These are phyloP conservation scores for Neoascochyta sp. DNA, from an alignment of 2,329 filamentous ascomycete genomes.

Conservation along the genomic window DNA sequence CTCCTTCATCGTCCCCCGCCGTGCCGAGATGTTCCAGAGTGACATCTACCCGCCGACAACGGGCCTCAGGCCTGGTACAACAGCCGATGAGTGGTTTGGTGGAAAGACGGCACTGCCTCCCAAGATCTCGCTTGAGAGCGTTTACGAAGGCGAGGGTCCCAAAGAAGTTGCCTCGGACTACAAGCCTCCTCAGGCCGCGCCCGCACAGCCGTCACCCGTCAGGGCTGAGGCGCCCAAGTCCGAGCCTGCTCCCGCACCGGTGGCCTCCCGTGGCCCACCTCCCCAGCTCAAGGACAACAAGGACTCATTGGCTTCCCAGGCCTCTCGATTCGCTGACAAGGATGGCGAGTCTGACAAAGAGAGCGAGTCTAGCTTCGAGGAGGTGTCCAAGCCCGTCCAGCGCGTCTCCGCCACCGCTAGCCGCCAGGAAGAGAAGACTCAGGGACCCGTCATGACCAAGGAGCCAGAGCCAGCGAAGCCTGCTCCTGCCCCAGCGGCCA, in stretches of 20 bases:
- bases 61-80: conserved; percentile 76
- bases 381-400: conserved; percentile 71
- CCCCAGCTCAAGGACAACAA: conserved; percentile 80
- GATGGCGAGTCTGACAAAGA: conserved; percentile 59
- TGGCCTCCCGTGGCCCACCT: conserved; percentile 52
- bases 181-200: conserved; percentile 51
- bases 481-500: conserved; percentile 34
- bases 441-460: conserved; percentile 28
- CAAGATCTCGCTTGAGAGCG: conserved; percentile 88
- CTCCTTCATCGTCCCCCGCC: conserved; percentile 92
- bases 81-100: conserved; percentile 75
- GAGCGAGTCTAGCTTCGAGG: conserved; percentile 80
- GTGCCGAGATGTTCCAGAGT: conserved; percentile 91
- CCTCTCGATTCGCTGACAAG: conserved; percentile 79
- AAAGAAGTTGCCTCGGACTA: conserved; percentile 71
- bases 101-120: conserved; percentile 81
- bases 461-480: conserved; percentile 48
- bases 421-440: conserved; percentile 41
- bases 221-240: conserved; percentile 54
- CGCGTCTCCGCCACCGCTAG: conserved; percentile 45
- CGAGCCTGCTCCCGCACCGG: conserved; percentile 49
- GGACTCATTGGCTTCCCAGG: conserved; percentile 78
- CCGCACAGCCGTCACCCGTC: conserved; percentile 39
- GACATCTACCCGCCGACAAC: conserved; percentile 90
- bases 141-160: conserved; percentile 80